Evolutionary conservation across 2,329 filamentous ascomycete genomes (phyloP).

Genomic region (Colletotrichum simmondsii): DNA sequence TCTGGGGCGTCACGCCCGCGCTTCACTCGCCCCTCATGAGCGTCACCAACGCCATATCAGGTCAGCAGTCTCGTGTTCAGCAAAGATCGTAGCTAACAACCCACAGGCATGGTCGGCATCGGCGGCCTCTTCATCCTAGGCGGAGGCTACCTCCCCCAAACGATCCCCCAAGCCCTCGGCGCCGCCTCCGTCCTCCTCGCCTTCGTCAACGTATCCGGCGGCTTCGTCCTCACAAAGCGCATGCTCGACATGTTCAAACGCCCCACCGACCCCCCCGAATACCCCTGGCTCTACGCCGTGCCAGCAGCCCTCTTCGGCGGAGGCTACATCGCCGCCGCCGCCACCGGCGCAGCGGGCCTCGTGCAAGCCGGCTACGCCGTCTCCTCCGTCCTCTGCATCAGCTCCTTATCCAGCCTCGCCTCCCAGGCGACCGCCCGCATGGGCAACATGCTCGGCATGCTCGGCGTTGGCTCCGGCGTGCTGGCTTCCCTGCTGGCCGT

Average conservation of each 20-base stretch:
- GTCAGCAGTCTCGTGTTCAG: conserved; percentile 42
- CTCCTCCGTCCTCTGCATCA: conserved; percentile 86
- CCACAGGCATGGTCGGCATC: conserved; percentile 82
- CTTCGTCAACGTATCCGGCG: conserved; percentile 89
- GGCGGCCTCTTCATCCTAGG: conserved; percentile 91
- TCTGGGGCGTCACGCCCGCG: conserved; percentile 87
- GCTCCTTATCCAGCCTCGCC: conserved; percentile 83
- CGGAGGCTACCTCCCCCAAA: conserved; percentile 81
- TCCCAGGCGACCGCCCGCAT: conserved; percentile 85
- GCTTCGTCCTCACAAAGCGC: conserved; percentile 90
- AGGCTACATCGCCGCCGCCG: conserved; percentile 82
- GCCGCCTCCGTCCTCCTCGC: conserved; percentile 84
- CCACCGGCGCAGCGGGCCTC: conserved; percentile 84
- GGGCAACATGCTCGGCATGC: conserved; percentile 87
- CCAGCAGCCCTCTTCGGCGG: conserved; percentile 82
- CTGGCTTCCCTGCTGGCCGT: conserved; percentile 84
- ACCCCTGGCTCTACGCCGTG: conserved; percentile 86
- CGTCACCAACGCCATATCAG: conserved; percentile 92
- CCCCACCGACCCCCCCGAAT: conserved; percentile 87
- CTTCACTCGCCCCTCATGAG: conserved; percentile 92
- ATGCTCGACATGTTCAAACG: conserved; percentile 95
- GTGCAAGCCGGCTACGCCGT: conserved; percentile 90
- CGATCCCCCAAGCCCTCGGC: conserved; percentile 81
- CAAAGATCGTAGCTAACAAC: too few species aligned
- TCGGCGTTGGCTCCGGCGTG: conserved; percentile 86